These are phyloP conservation scores for Ascochyta clinopodiicola DNA, from an alignment of 2,329 filamentous ascomycete species.

Conservation along the genomic window DNA sequence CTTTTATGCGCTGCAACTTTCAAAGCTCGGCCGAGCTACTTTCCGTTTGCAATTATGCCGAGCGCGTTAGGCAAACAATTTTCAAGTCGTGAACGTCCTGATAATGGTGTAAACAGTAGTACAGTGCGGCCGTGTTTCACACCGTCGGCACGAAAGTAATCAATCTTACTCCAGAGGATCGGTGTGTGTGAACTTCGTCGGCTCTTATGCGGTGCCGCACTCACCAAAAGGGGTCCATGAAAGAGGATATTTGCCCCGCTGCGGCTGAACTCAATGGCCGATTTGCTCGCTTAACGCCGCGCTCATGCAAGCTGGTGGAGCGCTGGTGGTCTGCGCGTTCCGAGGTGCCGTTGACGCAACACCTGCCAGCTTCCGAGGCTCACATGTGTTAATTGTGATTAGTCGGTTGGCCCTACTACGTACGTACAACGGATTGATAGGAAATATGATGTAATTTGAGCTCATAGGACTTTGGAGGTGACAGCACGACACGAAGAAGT, in stretches of 20 bases:
- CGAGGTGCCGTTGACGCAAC: conserved; percentile 14
- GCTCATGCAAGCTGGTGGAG: conserved; percentile 2
- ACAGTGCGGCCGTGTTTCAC: neutral
- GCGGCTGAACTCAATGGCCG: conserved; percentile 4
- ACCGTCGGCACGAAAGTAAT: conserved; percentile 1
- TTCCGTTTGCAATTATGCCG: neutral
- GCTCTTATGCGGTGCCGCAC: neutral
- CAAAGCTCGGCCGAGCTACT: neutral
- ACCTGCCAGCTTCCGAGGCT: conserved; percentile 5
- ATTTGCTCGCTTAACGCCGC: conserved; percentile 2
- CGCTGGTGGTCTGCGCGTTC: conserved; percentile 5
- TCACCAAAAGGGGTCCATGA: neutral
- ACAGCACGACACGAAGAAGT: neutral
- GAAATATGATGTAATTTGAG: neutral
- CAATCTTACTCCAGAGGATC: neutral
- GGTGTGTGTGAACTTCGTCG: neutral
- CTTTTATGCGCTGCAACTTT: neutral
- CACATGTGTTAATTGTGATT: conserved; percentile 3
- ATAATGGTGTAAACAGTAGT: conserved; percentile 7
- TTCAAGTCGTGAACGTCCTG: conserved; percentile 1
- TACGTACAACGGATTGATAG: no score
- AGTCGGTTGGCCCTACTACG: neutral
- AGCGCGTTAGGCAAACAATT: neutral
- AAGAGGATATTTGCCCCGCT: conserved; percentile 9
- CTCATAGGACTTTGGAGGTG: neutral